Base-by-base conservation (phyloP, 805 yeast genomes). In the Ogataea paraovalis region DNA sequence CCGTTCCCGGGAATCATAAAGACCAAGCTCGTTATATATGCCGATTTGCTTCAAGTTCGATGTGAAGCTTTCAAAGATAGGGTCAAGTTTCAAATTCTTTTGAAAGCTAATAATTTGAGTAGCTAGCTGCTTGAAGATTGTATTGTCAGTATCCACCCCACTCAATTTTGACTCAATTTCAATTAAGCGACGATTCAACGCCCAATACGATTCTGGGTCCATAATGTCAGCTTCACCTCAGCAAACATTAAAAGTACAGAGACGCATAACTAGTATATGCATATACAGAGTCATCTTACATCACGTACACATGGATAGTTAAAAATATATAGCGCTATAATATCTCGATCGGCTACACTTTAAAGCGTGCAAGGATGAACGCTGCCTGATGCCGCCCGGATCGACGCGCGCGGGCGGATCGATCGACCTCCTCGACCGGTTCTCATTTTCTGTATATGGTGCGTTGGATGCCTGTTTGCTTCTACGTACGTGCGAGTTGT, bases 91-190 rank as follows among this genome's bases (percentile, higher is more conserved):
- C 25, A 48, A 13, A n/a, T 50, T 14, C 16, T 34, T 14, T 28
- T 37, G 40, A 18, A 57, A 40, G 1, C 41, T 42, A 7, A 34
- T 18, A 18, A 33, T 5, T 9, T 46, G 48, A 5, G 23, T 30
- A 2, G 20, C 22, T 12, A 56, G 20, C 43, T 50, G 57, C 16
- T 42, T 44, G 10, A 12, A 9, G 4, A 46, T 4, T 3, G 50
- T 23, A 1, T 39, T 37, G 14, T 51, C 50, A 18, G 33, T n/a
- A 4, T 33, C 14, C n/a, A 41, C 19, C 13, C 51, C 57, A 12
- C 38, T 45, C n/a, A 50, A 40, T 3, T 34, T 39, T 8, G 51
- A 41, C 43, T 56, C 60, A 42, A 56, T 28, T 13, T 38, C 45
- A 16, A 46, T 20, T n/a, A 56, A 34, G 2, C 60, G 49, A 30